Percentiles rank a stretch among this genome's conserved stretches.
Conservation (phyloP, 139 green algal genomes). For the Auxenochlorella protothecoides region DNA sequence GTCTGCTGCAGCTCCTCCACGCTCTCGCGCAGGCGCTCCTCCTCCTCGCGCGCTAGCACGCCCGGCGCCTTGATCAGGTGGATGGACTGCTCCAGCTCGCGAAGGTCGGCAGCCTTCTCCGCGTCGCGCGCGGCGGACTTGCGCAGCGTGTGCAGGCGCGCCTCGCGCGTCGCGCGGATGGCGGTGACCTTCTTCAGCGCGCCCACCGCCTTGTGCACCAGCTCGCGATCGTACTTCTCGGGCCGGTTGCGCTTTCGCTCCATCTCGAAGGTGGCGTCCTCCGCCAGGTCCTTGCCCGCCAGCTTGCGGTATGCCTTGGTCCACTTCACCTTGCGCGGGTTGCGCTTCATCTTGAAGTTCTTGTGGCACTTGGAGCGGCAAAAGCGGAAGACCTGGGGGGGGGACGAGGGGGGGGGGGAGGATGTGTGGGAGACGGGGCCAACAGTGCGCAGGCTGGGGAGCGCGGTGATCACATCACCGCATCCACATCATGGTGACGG, state of each 20-base stretch:
- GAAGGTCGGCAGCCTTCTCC: constrained; percentile 41
- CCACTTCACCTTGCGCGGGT: constrained; percentile 94
- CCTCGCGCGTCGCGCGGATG: constrained; percentile 68
- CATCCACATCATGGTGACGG: too few species aligned
- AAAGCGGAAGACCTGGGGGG: constrained; percentile 81
- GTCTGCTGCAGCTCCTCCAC: background rate
- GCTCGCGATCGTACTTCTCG: constrained; percentile 89
- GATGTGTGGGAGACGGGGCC: too few species aligned
- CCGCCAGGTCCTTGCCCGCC: constrained; percentile 86
- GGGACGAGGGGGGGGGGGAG: too few species aligned
- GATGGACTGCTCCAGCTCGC: constrained; percentile 84
- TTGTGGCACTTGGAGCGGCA: constrained; percentile 97
- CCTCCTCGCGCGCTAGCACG: constrained; percentile 11
- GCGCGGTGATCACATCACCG: too few species aligned
- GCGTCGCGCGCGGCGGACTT: constrained; percentile 58
- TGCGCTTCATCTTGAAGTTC: constrained; percentile 99
- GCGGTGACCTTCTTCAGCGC: constrained; percentile 83
- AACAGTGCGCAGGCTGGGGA: too few species aligned
- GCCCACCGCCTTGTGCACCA: constrained; percentile 83
- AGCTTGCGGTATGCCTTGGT: constrained; percentile 94
- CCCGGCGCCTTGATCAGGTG: constrained; percentile 68
- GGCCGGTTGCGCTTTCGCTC: constrained; percentile 88
- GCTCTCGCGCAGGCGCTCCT: constrained; percentile 26
- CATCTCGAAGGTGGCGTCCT: constrained; percentile 94
- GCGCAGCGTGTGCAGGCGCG: constrained; percentile 79